A percentile compares a stretch with the other conserved stretches of the same genome.
phyloP scores from a whole-genome alignment of 495 filamentous ascomycete species.

The Lepidopterella palustris region DNA sequence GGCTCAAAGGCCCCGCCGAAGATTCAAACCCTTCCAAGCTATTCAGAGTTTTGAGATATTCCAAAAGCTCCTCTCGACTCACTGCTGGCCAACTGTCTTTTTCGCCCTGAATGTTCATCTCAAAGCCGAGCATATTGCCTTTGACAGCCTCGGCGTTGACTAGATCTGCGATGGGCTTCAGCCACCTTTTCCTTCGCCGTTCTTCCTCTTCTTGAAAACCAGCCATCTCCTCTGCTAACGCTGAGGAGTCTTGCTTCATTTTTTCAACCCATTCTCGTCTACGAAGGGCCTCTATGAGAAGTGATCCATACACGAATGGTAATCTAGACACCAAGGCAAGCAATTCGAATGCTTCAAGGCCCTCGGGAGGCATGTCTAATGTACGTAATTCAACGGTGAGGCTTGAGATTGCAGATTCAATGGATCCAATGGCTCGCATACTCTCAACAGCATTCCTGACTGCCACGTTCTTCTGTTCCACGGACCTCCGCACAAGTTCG shows the following conservation, averaged over 20 bases:
- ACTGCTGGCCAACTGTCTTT: conserved; percentile 70
- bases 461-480: conserved; percentile 53
- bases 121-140: conserved; percentile 65
- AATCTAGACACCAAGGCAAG: conserved; percentile 69
- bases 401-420: conserved; percentile 65
- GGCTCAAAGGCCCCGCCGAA: conserved; percentile 55
- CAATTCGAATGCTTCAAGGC: conserved; percentile 65
- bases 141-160: conserved; percentile 51
- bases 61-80: conserved; percentile 49
- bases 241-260: conserved; percentile 73
- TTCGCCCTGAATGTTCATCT: conserved; percentile 77
- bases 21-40: conserved; percentile 58
- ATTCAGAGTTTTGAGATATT: conserved; percentile 48
- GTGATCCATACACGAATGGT: conserved; percentile 81
- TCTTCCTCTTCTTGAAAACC: conserved; percentile 85
- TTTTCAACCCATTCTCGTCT: conserved; percentile 88
- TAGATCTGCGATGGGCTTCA: conserved; percentile 62
- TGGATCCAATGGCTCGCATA: conserved; percentile 71
- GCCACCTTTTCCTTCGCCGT: conserved; percentile 82
- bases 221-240: conserved; percentile 84
- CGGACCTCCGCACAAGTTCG: conserved; percentile 59
- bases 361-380: conserved; percentile 63
- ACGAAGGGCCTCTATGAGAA: conserved; percentile 75
- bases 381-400: conserved; percentile 63
- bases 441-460: conserved; percentile 55